phyloP scores from a whole-genome alignment of 208 protist species.

The Cochliopodium minus region DNA sequence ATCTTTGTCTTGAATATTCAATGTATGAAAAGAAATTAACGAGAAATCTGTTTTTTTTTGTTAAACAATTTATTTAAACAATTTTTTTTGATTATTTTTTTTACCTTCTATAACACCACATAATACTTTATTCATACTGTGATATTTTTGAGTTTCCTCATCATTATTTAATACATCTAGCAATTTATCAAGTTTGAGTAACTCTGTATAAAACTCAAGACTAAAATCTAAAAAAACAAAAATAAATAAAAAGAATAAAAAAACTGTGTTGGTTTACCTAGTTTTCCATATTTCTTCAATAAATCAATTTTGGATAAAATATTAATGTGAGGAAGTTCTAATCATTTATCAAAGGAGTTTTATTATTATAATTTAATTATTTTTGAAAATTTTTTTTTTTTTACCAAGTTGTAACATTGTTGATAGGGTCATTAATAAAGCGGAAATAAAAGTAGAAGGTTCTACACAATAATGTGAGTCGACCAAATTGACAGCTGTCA shows the following conservation, averaged over 20 bases:
- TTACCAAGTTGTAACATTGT: slow-evolving; percentile 88
- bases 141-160: slow-evolving; percentile 30
- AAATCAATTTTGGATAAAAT: slow-evolving; percentile 89
- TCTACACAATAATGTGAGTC: slow-evolving; percentile 78
- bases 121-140: slow-evolving; percentile 28
- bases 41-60: slow-evolving; percentile 49
- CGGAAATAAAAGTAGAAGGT: slow-evolving; percentile 78
- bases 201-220: slow-evolving; percentile 58
- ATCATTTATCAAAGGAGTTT: slow-evolving; percentile 25
- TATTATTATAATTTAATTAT: slow-evolving; percentile 18
- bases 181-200: slow-evolving; percentile 54
- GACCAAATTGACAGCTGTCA: slow-evolving; percentile 74
- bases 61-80: slow-evolving; percentile 14
- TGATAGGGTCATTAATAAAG: slow-evolving; percentile 69
- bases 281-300: slow-evolving; percentile 29
- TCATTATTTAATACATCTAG: slow-evolving; percentile 43
- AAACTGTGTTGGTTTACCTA: slow-evolving; percentile 5
- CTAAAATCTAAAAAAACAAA: slow-evolving; percentile 37
- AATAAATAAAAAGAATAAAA: slow-evolving; percentile 9
- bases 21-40: slow-evolving; percentile 66
- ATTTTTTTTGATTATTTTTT: slow-evolving; percentile 21
- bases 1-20: slow-evolving; percentile 47
- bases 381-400: slow-evolving; percentile 37
- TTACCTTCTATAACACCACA: slow-evolving; percentile 14
- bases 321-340: slow-evolving; percentile 85